Conservation (phyloP, 2,329 filamentous ascomycete species). For the Trichoderma afroharzianum region DNA sequence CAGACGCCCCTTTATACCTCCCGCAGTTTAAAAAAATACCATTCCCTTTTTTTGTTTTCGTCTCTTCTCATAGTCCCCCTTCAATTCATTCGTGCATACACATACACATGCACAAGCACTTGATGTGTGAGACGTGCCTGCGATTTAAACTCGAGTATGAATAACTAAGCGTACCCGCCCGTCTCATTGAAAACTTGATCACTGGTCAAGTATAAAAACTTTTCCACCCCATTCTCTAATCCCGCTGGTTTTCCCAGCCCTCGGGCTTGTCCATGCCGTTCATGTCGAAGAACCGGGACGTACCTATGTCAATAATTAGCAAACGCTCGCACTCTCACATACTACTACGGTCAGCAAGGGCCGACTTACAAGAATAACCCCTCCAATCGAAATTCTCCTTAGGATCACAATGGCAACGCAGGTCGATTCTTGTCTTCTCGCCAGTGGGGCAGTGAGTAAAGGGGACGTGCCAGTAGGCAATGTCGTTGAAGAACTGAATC, state of each 20-base stretch:
- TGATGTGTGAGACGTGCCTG: neutral
- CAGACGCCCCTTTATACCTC: constrained; percentile 18
- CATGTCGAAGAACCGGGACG: constrained; percentile 78
- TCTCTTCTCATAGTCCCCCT: neutral
- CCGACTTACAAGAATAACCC: constrained; percentile 81
- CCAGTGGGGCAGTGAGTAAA: constrained; percentile 97
- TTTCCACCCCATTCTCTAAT: constrained; percentile 29
- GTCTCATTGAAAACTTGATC: neutral
- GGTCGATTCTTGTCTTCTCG: constrained; percentile 76
- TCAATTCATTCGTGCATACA: constrained; percentile 2
- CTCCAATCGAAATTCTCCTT: constrained; percentile 99
- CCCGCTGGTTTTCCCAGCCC: constrained; percentile 72
- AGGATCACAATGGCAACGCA: constrained; percentile 92
- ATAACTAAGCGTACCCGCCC: neutral
- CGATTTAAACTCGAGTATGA: neutral
- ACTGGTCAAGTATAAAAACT: neutral
- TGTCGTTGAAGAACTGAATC: constrained; percentile 98
- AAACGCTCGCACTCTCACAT: neutral
- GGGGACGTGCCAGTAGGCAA: constrained; percentile 95
- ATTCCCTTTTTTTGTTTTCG: constrained; percentile 1
- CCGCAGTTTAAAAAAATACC: neutral
- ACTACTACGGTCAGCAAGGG: neutral
- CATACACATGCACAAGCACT: neutral
- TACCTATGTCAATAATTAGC: constrained; percentile 40
- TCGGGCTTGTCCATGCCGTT: constrained; percentile 78